Conservation (phyloP, 331 rosid species). For the Acacia pycnantha region DNA sequence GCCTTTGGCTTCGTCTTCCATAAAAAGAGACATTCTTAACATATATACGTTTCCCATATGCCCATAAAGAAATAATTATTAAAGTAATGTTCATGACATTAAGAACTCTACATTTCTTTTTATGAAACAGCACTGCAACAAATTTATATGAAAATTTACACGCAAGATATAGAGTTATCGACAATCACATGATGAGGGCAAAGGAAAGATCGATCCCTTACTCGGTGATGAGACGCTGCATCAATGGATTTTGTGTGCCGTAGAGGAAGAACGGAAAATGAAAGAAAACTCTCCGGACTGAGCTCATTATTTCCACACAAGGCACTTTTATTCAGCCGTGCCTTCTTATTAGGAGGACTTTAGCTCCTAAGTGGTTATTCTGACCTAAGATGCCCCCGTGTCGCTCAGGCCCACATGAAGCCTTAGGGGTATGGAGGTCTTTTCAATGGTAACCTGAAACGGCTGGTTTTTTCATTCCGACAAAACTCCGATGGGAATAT, state of each 20-base stretch:
- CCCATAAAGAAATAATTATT: background rate
- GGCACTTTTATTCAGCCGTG: background rate
- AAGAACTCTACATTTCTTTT: background rate
- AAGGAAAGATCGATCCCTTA: conserved; percentile 13
- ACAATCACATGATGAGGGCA: background rate
- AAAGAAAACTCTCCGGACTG: background rate
- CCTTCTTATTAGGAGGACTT: background rate
- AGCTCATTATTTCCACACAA: background rate
- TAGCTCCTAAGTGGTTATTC: background rate
- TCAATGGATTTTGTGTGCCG: conserved; percentile 14
- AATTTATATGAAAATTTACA: background rate
- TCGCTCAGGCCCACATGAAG: background rate
- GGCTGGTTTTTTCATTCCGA: background rate
- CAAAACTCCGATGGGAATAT: background rate
- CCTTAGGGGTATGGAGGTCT: conserved; percentile 27
- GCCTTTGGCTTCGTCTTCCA: background rate
- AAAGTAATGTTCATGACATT: background rate
- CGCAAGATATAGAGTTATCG: background rate
- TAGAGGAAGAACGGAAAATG: background rate
- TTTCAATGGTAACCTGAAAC: conserved; percentile 15
- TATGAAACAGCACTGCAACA: background rate
- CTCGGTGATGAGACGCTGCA: background rate
- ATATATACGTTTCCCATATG: background rate
- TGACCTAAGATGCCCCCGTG: conserved; percentile 26
- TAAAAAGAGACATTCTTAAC: background rate